Evolutionary conservation across 345 rosid genomes (phyloP).

Genomic region (Litchi chinensis): DNA sequence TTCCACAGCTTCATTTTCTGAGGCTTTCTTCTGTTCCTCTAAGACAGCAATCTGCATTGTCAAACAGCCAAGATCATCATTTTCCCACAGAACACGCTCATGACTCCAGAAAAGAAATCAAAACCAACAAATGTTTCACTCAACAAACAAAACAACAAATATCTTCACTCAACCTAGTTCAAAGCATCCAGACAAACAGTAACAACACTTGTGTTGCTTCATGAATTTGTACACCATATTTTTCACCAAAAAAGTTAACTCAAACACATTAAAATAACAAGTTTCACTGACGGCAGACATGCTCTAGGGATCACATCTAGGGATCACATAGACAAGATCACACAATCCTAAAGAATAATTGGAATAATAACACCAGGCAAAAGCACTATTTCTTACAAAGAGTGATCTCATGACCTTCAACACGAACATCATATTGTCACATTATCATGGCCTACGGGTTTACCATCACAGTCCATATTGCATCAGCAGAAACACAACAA

Average conservation of each 20-base stretch:
- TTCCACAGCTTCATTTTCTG: slow-evolving; percentile 57
- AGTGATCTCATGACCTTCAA: not conserved
- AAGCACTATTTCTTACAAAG: not conserved
- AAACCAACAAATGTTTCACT: not conserved
- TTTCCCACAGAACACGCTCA: not conserved
- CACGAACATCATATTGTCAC: not conserved
- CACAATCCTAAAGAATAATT: not conserved
- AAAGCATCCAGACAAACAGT: not conserved
- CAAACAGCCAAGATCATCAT: slow-evolving; percentile 26
- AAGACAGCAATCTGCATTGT: slow-evolving; percentile 69
- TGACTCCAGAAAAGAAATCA: not conserved
- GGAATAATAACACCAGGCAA: not conserved
- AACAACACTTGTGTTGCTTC: not conserved
- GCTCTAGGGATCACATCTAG: not conserved
- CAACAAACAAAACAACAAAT: not conserved
- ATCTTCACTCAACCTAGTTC: not conserved
- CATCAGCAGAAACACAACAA: not conserved
- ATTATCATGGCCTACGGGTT: not conserved
- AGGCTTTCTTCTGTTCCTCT: slow-evolving; percentile 59
- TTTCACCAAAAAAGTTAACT: not conserved
- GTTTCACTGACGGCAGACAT: not conserved
- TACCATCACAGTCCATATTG: not conserved
- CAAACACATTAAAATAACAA: not conserved
- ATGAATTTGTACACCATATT: not conserved
- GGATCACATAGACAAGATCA: not conserved